Base-by-base conservation (phyloP, 805 yeast genomes). In the Sugiyamaella qingdaonensis region DNA sequence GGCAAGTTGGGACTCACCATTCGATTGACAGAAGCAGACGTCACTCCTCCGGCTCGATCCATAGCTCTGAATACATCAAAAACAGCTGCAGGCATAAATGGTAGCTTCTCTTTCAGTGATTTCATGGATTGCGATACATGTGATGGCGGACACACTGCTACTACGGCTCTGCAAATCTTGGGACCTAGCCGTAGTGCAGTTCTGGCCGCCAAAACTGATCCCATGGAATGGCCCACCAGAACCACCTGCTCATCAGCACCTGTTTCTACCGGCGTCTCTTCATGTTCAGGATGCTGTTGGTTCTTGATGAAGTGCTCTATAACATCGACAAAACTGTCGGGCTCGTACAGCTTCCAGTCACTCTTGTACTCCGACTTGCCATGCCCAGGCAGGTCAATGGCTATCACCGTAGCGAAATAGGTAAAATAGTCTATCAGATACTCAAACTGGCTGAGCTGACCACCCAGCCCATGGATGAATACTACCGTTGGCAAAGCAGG, bases 391-490 rank as follows among this genome's bases (percentile, higher is more conserved):
- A 90, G 71, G 65, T 91, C 98, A 13, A 91, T 60, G 0, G 91
- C 80, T 39, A 86, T 63, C 16, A 89, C 77, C 52, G 81, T 84
- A 55, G 81, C 78, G 56, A 82, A 78, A 58, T 79, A 82, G 33
- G 85, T 71, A 58, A 87, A 79, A 49, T 80, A 73, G 27, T 81
- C 83, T 7, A 88, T 69, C 36, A 88, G 70, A 1, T 85, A 82
- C 62, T 87, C 94, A 66, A 91, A 91, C 66, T 90, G 97, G 19
- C 88, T 80, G 64, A 87, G 73, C 61, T 84, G 92, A 1, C 98
- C 98, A 1, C 97, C 98, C 18, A 92, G 68, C 0, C 98, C 98
- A 71, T 90, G 97, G 16, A 91, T 64, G 53, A 89, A 79, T 1
- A 88, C 68, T 4, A 86, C 67, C 1, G 83, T 71, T 0, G 95